These are phyloP conservation scores for Adansonia gregorii DNA, from an alignment of 441 rosid genomes.

Conservation along the genomic window DNA sequence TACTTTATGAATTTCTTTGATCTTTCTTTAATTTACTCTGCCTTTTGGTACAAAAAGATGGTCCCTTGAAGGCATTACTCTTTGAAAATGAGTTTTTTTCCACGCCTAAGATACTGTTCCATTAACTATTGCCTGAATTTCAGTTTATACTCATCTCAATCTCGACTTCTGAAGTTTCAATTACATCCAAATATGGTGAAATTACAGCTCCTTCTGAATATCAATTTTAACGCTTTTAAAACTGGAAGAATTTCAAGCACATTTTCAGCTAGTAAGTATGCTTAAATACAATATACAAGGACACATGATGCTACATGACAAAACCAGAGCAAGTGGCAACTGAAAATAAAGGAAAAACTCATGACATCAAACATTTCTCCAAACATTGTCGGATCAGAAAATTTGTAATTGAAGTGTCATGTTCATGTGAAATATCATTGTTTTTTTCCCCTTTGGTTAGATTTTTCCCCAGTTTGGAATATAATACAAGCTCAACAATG, in stretches of 20 bases:
- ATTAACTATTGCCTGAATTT: not conserved
- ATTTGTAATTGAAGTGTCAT: not conserved
- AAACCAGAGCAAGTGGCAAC: not conserved
- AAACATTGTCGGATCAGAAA: not conserved
- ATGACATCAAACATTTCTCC: not conserved
- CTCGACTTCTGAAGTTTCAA: not conserved
- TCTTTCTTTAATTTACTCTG: not conserved
- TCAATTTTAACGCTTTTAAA: not conserved
- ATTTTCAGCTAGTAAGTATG: not conserved
- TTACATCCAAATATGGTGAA: not conserved
- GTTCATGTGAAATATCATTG: conserved; percentile 11
- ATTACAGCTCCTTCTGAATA: not conserved
- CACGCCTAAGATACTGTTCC: not conserved
- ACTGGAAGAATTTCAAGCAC: not conserved
- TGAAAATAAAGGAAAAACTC: not conserved
- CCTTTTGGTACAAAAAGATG: not conserved
- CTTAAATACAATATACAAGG: not conserved
- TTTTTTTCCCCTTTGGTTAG: not conserved
- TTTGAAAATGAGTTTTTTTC: not conserved
- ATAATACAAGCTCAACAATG: not conserved
- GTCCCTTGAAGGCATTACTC: not conserved
- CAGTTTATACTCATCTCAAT: not conserved
- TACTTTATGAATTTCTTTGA: not conserved
- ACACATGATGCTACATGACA: not conserved
- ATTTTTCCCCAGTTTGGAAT: not conserved